phyloP scores from a whole-genome alignment of 1,139 yeast genomes.

The Williopsis jadinii region DNA sequence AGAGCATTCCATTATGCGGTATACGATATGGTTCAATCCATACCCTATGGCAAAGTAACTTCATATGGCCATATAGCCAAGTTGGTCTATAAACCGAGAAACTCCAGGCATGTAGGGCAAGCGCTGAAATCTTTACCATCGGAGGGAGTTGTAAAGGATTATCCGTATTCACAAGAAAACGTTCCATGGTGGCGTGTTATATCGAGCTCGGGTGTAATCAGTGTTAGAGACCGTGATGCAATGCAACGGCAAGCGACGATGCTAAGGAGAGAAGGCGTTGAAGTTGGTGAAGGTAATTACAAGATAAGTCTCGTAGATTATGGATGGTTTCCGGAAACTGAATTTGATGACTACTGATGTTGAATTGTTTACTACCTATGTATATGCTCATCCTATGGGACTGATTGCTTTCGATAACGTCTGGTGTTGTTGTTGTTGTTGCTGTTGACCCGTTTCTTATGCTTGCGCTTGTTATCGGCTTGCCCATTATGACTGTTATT shows the following conservation, averaged over 20 bases:
- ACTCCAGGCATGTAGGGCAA: slow-evolving; percentile 69
- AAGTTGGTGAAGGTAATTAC: slow-evolving; percentile 28
- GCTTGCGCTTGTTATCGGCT: background rate
- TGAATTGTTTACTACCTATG: background rate
- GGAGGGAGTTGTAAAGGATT: slow-evolving; percentile 6
- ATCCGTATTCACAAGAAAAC: slow-evolving; percentile 24
- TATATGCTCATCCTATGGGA: slow-evolving; percentile 2
- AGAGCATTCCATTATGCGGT: slow-evolving; percentile 57
- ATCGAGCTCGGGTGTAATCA: slow-evolving; percentile 52
- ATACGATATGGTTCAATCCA: slow-evolving; percentile 41
- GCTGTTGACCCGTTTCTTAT: slow-evolving; percentile 6
- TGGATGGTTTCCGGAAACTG: slow-evolving; percentile 63
- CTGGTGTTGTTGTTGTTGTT: background rate
- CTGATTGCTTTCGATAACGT: slow-evolving; percentile 8
- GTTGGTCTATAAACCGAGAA: slow-evolving; percentile 52
- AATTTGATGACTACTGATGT: slow-evolving; percentile 18
- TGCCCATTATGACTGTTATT: background rate
- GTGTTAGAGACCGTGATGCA: slow-evolving; percentile 40
- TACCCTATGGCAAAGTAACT: slow-evolving; percentile 65
- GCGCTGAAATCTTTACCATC: slow-evolving; percentile 48
- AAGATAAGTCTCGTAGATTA: slow-evolving; percentile 36
- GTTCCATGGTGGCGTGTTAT: slow-evolving; percentile 85
- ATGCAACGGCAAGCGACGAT: slow-evolving; percentile 44
- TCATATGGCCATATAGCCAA: slow-evolving; percentile 69
- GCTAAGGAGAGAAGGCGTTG: slow-evolving; percentile 44